Percentiles rank a stretch among this genome's conserved stretches.
phyloP scores from a whole-genome alignment of 2,329 filamentous ascomycete genomes.

The Tolypocladium inflatum region DNA sequence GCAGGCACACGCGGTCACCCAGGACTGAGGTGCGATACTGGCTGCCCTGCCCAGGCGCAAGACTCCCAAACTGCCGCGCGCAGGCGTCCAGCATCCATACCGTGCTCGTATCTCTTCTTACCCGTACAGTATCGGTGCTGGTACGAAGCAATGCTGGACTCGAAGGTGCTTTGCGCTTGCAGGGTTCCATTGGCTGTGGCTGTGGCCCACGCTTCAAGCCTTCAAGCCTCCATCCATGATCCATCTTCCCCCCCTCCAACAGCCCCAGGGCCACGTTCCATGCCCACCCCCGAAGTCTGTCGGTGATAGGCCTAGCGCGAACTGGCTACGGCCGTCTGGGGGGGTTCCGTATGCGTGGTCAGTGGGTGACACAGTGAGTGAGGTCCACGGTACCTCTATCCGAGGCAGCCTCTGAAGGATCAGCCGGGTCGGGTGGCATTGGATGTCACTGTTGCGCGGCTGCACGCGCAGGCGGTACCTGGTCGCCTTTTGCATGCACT shows the following conservation, averaged over 20 bases:
- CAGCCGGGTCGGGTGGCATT: background rate
- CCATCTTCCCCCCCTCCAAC: background rate
- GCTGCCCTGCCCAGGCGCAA: background rate
- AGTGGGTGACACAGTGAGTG: background rate
- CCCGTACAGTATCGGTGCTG: background rate
- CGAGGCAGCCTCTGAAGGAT: background rate
- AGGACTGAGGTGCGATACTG: background rate
- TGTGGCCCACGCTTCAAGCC: background rate
- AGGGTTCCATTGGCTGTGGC: background rate
- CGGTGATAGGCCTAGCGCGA: constrained; percentile 3
- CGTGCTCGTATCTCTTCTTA: no score
- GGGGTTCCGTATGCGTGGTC: background rate
- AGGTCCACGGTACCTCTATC: background rate
- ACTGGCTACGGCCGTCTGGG: constrained; percentile 1
- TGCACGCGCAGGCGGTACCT: background rate
- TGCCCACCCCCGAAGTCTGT: constrained; percentile 1
- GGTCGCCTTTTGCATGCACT: background rate
- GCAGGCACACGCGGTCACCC: background rate
- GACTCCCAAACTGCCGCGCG: no score
- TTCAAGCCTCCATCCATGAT: background rate
- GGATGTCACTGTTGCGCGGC: background rate
- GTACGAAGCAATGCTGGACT: background rate
- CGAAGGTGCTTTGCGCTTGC: background rate
- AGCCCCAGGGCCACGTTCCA: constrained; percentile 2
- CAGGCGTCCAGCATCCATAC: background rate